A percentile compares a stretch with the other conserved stretches of the same genome.
These are phyloP conservation scores for Alternaria metachromatica DNA, from an alignment of 2,329 filamentous ascomycete genomes.

Conservation along the genomic window DNA sequence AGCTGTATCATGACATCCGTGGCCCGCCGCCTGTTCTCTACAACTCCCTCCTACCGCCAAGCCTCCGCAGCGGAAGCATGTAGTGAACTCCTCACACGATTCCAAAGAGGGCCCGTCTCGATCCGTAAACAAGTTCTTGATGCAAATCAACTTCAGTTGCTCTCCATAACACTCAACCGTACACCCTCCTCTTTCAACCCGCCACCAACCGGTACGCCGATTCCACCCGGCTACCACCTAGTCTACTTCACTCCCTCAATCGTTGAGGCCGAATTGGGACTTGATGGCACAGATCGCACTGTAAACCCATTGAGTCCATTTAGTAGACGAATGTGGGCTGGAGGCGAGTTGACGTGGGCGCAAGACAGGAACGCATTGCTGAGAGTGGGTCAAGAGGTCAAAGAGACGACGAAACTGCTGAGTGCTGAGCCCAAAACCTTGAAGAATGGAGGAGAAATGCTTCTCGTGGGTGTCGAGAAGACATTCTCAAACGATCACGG, in stretches of 20 bases:
- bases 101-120: conserved; percentile 36
- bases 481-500: conserved; percentile 51
- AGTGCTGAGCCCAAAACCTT: conserved; percentile 59
- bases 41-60: conserved; percentile 13
- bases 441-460: conserved; percentile 59
- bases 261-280: conserved; percentile 67
- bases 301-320: conserved; percentile 78
- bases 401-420: conserved; percentile 55
- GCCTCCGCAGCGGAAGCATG: conserved; percentile 41
- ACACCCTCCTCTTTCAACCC: conserved; percentile 26
- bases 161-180: conserved; percentile 37
- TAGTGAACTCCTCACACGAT: conserved; percentile 40
- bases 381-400: conserved; percentile 43
- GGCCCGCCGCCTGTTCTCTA: conserved; percentile 28
- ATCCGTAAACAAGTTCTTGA: conserved; percentile 41
- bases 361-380: conserved; percentile 29
- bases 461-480: conserved; percentile 66
- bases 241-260: conserved; percentile 85
- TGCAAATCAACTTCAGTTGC: conserved; percentile 42
- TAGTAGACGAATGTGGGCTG: conserved; percentile 87
- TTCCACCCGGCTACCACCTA: conserved; percentile 79
- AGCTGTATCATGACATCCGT: conserved; percentile 20
- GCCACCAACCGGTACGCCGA: conserved; percentile 34
- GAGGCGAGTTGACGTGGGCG: conserved; percentile 71
- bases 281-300: conserved; percentile 83